Conservation (phyloP, 352 stramenopile species). For the Thraustochytrium sp. region DNA sequence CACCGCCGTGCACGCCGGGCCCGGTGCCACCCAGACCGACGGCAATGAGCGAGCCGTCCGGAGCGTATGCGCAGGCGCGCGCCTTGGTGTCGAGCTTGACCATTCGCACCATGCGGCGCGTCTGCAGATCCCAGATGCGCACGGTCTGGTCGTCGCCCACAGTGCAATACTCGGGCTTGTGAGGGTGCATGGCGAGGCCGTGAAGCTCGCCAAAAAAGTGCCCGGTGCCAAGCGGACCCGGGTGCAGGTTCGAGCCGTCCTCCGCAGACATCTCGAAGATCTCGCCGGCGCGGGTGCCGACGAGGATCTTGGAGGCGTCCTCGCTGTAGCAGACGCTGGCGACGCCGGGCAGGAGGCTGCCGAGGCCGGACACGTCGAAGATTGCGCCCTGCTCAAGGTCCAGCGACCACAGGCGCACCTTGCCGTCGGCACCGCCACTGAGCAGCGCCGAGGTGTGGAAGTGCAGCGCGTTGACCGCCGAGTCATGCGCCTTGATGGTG, state of each 20-base stretch:
- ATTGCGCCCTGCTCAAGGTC: constrained; percentile 53
- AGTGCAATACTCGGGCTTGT: constrained; percentile 70
- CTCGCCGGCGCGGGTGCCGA: constrained; percentile 55
- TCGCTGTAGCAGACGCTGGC: constrained; percentile 53
- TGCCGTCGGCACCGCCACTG: constrained; percentile 56
- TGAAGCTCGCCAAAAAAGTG: constrained; percentile 71
- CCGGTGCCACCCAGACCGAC: constrained; percentile 70
- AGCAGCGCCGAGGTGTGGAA: constrained; percentile 48
- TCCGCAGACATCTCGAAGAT: constrained; percentile 56
- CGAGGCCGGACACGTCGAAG: constrained; percentile 51
- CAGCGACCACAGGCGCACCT: constrained; percentile 59
- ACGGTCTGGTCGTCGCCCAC: constrained; percentile 78
- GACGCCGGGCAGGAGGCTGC: constrained; percentile 47
- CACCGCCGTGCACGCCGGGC: background rate
- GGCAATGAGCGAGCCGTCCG: constrained; percentile 71
- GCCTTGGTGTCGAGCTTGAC: constrained; percentile 69
- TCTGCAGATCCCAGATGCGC: constrained; percentile 66
- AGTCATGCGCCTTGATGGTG: constrained; percentile 56
- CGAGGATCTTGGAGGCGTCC: constrained; percentile 48
- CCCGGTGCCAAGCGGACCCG: constrained; percentile 52
- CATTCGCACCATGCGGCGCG: constrained; percentile 50
- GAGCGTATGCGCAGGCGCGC: constrained; percentile 75
- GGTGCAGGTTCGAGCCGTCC: constrained; percentile 53
- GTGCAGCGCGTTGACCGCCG: constrained; percentile 52
- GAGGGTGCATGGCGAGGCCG: constrained; percentile 69